Conservation (phyloP, 1,284 basidiomycete species). For the Apiotrichum akiyoshidainum region DNA sequence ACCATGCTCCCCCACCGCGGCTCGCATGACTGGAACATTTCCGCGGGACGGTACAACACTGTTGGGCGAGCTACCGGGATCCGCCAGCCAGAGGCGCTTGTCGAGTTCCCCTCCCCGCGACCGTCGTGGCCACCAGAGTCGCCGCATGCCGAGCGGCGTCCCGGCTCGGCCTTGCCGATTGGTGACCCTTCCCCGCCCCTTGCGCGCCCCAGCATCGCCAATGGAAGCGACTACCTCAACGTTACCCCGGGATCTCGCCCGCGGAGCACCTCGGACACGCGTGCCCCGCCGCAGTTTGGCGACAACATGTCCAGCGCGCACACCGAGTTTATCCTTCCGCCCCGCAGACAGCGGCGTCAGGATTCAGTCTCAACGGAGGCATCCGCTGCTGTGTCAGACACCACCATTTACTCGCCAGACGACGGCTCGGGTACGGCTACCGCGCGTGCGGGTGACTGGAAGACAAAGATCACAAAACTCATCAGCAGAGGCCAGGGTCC, state of each 20-base stretch:
- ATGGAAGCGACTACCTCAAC: neutral
- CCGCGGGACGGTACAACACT: neutral
- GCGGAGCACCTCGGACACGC: neutral
- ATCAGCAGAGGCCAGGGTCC: conserved; percentile 13
- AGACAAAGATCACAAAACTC: conserved; percentile 28
- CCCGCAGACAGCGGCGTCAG: conserved; percentile 9
- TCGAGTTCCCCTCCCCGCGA: conserved; percentile 21
- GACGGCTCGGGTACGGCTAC: conserved; percentile 22
- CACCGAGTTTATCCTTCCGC: neutral
- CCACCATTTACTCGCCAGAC: conserved; percentile 28
- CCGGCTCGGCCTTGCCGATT: too few species aligned
- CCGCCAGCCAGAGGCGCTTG: neutral
- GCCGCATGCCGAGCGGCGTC: too few species aligned
- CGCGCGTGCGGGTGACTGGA: conserved; percentile 34
- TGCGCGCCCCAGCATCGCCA: neutral
- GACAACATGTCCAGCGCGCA: neutral
- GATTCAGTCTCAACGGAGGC: neutral
- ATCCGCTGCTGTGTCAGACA: conserved; percentile 22
- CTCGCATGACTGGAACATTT: neutral
- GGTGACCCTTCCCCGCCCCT: too few species aligned
- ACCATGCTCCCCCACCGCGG: too few species aligned
- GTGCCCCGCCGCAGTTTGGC: neutral
- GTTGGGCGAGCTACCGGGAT: neutral
- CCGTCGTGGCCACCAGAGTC: conserved; percentile 7
- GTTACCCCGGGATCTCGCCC: neutral